Percentiles rank a stretch among this genome's conserved stretches.
phyloP scores from a whole-genome alignment of 2,329 filamentous ascomycete species.

The Fusarium heterosporum region DNA sequence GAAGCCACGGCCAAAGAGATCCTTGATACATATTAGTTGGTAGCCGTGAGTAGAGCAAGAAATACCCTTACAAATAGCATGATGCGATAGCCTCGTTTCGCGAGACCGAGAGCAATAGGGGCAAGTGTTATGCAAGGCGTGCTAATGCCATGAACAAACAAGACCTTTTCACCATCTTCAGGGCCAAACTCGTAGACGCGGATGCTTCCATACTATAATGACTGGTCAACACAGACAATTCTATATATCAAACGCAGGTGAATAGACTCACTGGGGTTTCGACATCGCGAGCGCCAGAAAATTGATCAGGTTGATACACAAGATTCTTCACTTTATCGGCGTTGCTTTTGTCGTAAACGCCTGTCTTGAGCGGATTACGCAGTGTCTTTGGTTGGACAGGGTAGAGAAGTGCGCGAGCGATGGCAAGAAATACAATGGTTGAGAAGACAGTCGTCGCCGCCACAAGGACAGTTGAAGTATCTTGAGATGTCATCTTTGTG shows the following conservation, averaged over 20 bases:
- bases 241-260: background rate
- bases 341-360: constrained; percentile 50
- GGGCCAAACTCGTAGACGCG: constrained; percentile 88
- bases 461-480: constrained; percentile 47
- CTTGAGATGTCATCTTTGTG: constrained; percentile 26
- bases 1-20: constrained; percentile 77
- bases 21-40: constrained; percentile 53
- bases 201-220: constrained; percentile 73
- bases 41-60: constrained; percentile 9
- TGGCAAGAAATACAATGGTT: constrained; percentile 55
- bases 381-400: constrained; percentile 56
- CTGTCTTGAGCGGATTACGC: constrained; percentile 59
- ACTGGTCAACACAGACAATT: constrained; percentile 11
- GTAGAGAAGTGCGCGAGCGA: constrained; percentile 54
- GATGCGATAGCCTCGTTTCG: constrained; percentile 77
- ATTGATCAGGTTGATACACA: constrained; percentile 73
- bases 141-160: constrained; percentile 86
- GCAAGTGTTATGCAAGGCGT: constrained; percentile 81
- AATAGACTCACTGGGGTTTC: constrained; percentile 66
- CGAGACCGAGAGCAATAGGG: constrained; percentile 74
- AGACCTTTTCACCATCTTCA: constrained; percentile 75
- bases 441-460: constrained; percentile 57
- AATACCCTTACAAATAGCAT: constrained; percentile 74
- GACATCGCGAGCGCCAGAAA: constrained; percentile 80
- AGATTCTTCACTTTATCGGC: constrained; percentile 54